Evolutionary conservation across 139 green algal species (phyloP), one percentile per base, ranked within the genome.

Genomic region (Chlamydomonas schloesseri): DNA sequence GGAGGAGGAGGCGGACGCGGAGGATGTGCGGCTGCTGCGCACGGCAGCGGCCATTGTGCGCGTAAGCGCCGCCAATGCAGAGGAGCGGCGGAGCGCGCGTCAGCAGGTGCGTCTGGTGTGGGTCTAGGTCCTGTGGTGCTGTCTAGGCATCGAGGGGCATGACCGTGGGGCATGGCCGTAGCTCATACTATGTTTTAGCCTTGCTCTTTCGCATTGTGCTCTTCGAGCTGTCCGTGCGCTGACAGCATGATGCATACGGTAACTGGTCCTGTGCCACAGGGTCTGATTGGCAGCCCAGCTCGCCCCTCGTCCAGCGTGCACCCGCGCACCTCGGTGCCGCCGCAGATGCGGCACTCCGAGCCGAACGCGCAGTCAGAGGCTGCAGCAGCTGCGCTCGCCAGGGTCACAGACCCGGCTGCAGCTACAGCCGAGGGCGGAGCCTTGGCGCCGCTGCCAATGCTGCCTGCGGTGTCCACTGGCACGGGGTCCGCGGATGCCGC

Each of bases 11-110:
- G 60, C 60, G 24, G 58, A 29, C 1, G 58, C 60, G 4, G 76
- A 72, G 62, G 60, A 37, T 8, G 58, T 28, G 60, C 36, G 76
- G 4, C 46, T 83, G 60, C 60, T 57, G 60, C 53, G 37, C 8
- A n/a, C 60, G 26, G 76, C 60, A 18, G 76, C 58, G 14, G 76
- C 76, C 8, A 73, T 83, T 31, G 60, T 83, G 28, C 60, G 76
- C 0, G 76, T 62, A 9, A 72, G 53, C 26, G 76, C 76, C 3
- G 60, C 37, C 42, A 50, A 50, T 14, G 76, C 76, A 20, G 46
- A 26, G 42, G 76, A 73, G 76, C 76, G 34, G 10, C 76, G 60
- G 6, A 73, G 36, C 13, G 57, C 62, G 18, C 76, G 60, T 5
- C 60, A 67, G 55, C 21, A 24, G 21, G 55, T 62, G 20, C 55